These are phyloP conservation scores for Carex sylvatica DNA, from an alignment of 202 grass and related monocot genomes.

Conservation along the genomic window DNA sequence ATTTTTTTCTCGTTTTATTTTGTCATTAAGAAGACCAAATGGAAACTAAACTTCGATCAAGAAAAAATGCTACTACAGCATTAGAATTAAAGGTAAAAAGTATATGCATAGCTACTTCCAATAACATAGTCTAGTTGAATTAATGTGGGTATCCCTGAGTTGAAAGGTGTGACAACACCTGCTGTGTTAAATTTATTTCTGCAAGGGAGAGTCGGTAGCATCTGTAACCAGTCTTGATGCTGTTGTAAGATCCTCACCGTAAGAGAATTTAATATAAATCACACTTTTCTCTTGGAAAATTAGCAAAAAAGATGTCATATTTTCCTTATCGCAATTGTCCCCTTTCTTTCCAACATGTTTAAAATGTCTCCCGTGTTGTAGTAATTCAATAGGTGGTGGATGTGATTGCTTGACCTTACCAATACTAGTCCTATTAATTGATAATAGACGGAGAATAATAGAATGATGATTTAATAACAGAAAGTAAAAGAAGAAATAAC, in stretches of 20 bases:
- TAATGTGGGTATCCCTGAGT: slow-evolving; percentile 56
- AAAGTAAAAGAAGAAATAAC: background rate
- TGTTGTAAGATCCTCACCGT: slow-evolving; percentile 57
- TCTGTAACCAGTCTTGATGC: slow-evolving; percentile 73
- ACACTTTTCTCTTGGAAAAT: background rate
- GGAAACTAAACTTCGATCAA: background rate
- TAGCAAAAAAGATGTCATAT: background rate
- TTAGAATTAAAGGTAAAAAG: no score
- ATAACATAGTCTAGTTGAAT: slow-evolving; percentile 21
- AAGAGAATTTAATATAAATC: background rate
- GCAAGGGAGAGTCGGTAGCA: slow-evolving; percentile 56
- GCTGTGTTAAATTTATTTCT: slow-evolving; percentile 77
- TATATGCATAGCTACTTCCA: background rate
- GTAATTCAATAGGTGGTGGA: background rate
- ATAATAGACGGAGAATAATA: background rate
- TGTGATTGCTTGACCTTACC: no score
- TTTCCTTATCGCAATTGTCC: background rate
- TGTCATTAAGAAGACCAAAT: background rate
- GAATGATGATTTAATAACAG: background rate
- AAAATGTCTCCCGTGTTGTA: background rate
- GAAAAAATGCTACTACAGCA: no score
- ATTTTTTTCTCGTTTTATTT: no score
- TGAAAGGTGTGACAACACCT: slow-evolving; percentile 59
- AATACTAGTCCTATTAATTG: background rate
- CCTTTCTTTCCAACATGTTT: background rate